Conservation (phyloP, 305 asterid species). For the Euphrasia arctica region DNA sequence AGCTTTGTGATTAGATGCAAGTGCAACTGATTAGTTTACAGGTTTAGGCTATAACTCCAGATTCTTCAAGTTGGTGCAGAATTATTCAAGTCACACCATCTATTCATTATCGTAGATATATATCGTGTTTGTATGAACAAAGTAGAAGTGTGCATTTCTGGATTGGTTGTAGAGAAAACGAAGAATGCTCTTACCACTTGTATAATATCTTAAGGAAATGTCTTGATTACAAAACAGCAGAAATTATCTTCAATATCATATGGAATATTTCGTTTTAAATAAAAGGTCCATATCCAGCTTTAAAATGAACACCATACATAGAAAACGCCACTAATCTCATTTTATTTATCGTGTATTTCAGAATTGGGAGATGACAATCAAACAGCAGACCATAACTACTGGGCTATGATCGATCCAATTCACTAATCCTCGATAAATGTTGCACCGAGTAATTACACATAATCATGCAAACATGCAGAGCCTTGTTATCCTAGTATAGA, state of each 20-base stretch:
- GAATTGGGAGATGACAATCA: no score
- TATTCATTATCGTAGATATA: neutral
- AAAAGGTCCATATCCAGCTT: neutral
- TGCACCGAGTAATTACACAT: neutral
- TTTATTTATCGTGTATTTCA: neutral
- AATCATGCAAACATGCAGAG: neutral
- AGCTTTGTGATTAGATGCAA: slow-evolving; percentile 13
- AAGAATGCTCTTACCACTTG: neutral
- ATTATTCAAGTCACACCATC: neutral
- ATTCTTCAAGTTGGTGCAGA: slow-evolving; percentile 5
- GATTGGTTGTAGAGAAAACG: slow-evolving; percentile 14
- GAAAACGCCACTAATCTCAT: neutral
- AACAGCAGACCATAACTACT: no score
- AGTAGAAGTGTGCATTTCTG: slow-evolving; percentile 7
- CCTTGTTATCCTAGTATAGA: slow-evolving; percentile 38
- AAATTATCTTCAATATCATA: neutral
- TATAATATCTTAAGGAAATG: slow-evolving; percentile 9
- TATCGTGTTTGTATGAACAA: slow-evolving; percentile 10
- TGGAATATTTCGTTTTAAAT: no score
- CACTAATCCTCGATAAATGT: neutral
- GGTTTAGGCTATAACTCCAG: slow-evolving; percentile 1
- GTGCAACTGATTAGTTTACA: neutral
- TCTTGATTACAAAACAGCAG: neutral
- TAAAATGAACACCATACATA: neutral
- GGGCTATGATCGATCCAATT: no score